A percentile compares a stretch with the other conserved stretches of the same genome.
These are phyloP conservation scores for Verbena officinalis DNA, from an alignment of 257 asterid species.

Conservation along the genomic window DNA sequence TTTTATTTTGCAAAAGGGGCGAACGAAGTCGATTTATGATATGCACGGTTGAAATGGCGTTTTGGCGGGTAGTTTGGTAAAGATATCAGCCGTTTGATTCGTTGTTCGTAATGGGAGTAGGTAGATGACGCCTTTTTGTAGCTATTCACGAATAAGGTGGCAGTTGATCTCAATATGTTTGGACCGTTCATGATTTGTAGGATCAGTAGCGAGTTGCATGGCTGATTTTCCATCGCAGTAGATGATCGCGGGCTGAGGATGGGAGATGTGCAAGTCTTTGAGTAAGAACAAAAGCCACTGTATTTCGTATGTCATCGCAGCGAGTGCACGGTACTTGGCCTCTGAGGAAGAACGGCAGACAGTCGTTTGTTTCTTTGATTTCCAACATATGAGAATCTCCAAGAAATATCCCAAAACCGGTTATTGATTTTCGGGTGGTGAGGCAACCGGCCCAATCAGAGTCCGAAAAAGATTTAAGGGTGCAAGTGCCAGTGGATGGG, in stretches of 20 bases:
- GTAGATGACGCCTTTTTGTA: too few relatives aligned
- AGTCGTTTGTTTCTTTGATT: not conserved
- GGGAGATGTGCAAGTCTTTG: not conserved
- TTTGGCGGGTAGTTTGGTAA: too few relatives aligned
- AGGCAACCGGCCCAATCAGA: not conserved
- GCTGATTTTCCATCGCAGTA: not conserved
- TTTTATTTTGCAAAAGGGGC: not conserved
- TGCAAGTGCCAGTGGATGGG: not conserved
- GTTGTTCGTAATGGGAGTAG: too few relatives aligned
- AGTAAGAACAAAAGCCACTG: not conserved
- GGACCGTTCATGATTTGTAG: not conserved
- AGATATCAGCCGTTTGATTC: too few relatives aligned
- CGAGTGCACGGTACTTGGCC: not conserved
- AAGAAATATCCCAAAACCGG: not conserved
- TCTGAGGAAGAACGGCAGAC: not conserved
- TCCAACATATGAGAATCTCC: not conserved
- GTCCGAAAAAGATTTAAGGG: not conserved
- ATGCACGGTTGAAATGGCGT: too few relatives aligned
- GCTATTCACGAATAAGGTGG: not conserved
- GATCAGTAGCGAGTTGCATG: not conserved
- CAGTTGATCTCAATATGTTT: not conserved
- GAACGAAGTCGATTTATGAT: not conserved
- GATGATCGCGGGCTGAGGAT: not conserved
- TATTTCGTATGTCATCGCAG: not conserved
- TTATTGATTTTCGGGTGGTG: not conserved